phyloP scores from a whole-genome alignment of 2,329 filamentous ascomycete species.

The Triangularia verruculosa region DNA sequence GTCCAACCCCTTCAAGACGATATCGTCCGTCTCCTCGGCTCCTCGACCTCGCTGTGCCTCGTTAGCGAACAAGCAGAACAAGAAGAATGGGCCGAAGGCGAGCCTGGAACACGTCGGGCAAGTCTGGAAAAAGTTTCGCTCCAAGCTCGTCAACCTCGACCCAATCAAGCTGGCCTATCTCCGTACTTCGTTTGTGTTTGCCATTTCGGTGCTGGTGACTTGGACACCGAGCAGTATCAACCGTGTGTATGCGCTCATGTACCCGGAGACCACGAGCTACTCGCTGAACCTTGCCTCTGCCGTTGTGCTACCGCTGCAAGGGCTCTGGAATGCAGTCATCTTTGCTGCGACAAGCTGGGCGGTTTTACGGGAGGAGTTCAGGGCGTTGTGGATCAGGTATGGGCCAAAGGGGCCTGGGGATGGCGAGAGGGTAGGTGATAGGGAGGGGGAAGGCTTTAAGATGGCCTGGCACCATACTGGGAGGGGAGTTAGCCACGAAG shows the following conservation, averaged over 20 bases:
- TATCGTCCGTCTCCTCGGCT: slow-evolving; percentile 28
- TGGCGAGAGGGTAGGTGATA: neutral
- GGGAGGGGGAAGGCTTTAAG: neutral
- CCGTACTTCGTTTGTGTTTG: slow-evolving; percentile 59
- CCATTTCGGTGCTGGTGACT: slow-evolving; percentile 58
- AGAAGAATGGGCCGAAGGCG: neutral
- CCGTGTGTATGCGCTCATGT: slow-evolving; percentile 64
- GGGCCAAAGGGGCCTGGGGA: neutral
- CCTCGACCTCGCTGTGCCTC: slow-evolving; percentile 7
- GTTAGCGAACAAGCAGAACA: neutral
- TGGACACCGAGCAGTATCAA: slow-evolving; percentile 70
- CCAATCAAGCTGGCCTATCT: slow-evolving; percentile 60
- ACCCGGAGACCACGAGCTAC: slow-evolving; percentile 54
- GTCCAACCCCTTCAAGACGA: slow-evolving; percentile 22
- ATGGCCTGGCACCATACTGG: neutral
- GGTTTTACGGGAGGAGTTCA: slow-evolving; percentile 33
- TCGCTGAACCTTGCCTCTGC: slow-evolving; percentile 67
- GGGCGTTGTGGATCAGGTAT: neutral
- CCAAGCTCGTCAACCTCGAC: slow-evolving; percentile 45
- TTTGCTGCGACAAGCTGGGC: slow-evolving; percentile 65
- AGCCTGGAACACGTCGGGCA: neutral
- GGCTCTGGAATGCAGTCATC: slow-evolving; percentile 76
- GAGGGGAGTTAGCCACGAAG: neutral
- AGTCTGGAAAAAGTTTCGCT: slow-evolving; percentile 27
- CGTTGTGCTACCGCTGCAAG: slow-evolving; percentile 72